phyloP scores from a whole-genome alignment of 805 yeast species.

The Blastobotrys peoriensis region DNA sequence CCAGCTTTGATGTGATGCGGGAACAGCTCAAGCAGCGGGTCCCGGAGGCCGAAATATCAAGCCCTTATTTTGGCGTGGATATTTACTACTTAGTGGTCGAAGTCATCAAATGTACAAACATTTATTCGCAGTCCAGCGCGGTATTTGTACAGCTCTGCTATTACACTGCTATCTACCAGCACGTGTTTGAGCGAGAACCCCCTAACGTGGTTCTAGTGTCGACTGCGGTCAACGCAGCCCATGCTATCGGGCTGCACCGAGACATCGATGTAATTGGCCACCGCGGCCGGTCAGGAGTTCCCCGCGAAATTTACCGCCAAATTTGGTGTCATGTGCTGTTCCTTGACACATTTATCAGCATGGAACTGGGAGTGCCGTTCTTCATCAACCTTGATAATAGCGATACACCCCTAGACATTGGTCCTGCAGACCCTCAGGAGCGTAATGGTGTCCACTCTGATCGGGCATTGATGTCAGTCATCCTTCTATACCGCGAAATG shows the following conservation, averaged over 20 bases:
- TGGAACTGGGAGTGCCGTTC: conserved; percentile 18
- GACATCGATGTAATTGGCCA: conserved; percentile 19
- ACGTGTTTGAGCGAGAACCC: background rate
- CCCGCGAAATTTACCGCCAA: conserved; percentile 18
- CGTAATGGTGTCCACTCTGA: background rate
- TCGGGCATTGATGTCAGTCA: background rate
- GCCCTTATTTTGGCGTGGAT: conserved; percentile 14
- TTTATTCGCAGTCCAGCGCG: conserved; percentile 14
- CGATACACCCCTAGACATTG: conserved; percentile 6
- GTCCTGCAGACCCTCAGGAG: background rate
- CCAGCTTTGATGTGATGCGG: background rate
- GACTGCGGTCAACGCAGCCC: conserved; percentile 21
- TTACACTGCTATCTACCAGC: conserved; percentile 14
- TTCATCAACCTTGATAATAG: conserved; percentile 12
- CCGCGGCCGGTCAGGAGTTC: background rate
- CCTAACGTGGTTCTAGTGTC: background rate
- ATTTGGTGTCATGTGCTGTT: conserved; percentile 23
- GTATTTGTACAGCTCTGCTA: conserved; percentile 21
- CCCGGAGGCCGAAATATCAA: background rate
- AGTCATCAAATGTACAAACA: conserved; percentile 9
- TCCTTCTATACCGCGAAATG: background rate
- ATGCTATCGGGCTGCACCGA: conserved; percentile 25
- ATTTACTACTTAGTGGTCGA: conserved; percentile 10
- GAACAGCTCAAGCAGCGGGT: background rate
- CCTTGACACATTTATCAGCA: conserved; percentile 20